Conservation (phyloP, 1,284 basidiomycete species). For the Pseudozyma thailandica region DNA sequence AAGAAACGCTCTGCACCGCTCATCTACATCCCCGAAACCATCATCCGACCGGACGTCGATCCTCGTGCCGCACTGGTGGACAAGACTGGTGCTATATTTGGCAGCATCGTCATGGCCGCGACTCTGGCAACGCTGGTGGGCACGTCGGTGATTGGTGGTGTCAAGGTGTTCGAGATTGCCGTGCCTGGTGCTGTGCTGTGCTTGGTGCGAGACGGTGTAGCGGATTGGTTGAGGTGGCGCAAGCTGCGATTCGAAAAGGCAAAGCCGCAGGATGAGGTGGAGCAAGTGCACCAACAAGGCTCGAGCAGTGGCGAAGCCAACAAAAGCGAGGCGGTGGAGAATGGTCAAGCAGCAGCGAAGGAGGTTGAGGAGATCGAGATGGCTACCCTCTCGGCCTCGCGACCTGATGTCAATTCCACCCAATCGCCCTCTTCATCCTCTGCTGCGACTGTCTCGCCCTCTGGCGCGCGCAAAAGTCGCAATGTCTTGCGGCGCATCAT, state of each 20-base stretch:
- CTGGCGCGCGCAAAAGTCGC: conserved; percentile 1
- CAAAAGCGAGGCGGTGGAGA: conserved; percentile 13
- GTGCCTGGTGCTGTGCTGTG: conserved; percentile 85
- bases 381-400: conserved; percentile 24
- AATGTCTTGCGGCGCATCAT: conserved; percentile 30
- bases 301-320: background rate
- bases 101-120: conserved; percentile 70
- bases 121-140: conserved; percentile 75
- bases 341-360: conserved; percentile 7
- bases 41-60: conserved; percentile 70
- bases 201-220: conserved; percentile 77
- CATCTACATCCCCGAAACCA: conserved; percentile 69
- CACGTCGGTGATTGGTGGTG: conserved; percentile 72
- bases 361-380: conserved; percentile 37
- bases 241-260: conserved; percentile 23
- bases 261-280: conserved; percentile 8
- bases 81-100: conserved; percentile 72
- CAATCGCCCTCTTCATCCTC: background rate
- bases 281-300: conserved; percentile 18
- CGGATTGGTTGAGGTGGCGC: conserved; percentile 69
- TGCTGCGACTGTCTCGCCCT: background rate
- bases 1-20: conserved; percentile 18
- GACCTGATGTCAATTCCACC: conserved; percentile 7
- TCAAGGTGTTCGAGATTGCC: conserved; percentile 77
- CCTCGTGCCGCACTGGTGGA: conserved; percentile 72